Evolutionary conservation across 176 grass and related monocot genomes (phyloP).

Genomic region (Bromus sterilis): DNA sequence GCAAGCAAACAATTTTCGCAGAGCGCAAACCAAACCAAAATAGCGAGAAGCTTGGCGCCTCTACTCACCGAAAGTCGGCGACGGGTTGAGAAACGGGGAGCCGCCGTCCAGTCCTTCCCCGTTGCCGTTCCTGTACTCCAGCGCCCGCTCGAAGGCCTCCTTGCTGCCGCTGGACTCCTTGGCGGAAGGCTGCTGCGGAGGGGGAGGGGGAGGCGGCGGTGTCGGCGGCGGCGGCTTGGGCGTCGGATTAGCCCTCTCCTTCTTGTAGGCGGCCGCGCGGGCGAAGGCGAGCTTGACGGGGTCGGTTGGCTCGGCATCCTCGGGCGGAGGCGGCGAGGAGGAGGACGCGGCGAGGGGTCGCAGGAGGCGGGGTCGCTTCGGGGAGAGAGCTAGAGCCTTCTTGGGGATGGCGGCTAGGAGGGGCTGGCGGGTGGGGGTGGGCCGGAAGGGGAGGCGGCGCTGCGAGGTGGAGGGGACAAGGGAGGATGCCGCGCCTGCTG

Average conservation of each 20-base stretch:
- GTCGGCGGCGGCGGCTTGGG: constrained; percentile 8
- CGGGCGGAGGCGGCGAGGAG: constrained; percentile 16
- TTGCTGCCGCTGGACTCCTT: constrained; percentile 4
- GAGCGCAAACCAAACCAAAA: not conserved
- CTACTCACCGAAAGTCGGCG: constrained; percentile 28
- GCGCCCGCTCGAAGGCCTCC: constrained; percentile 22
- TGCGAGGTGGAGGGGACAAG: constrained; percentile 11
- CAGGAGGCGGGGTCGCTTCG: not conserved
- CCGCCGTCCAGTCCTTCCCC: constrained; percentile 4
- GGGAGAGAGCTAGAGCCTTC: not conserved
- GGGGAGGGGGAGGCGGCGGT: not conserved
- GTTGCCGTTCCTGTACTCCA: constrained; percentile 37
- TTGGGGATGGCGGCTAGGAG: not conserved
- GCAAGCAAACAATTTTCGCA: not conserved
- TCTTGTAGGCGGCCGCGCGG: constrained; percentile 40
- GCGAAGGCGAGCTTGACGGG: constrained; percentile 42
- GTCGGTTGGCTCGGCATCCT: constrained; percentile 18
- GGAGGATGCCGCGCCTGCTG: constrained; percentile 25
- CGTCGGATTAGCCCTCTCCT: constrained; percentile 23
- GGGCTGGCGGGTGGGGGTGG: constrained; percentile 4
- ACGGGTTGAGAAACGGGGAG: constrained; percentile 6
- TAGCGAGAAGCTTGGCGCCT: not conserved
- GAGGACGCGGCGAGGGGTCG: constrained; percentile 1
- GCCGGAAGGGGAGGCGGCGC: constrained; percentile 22
- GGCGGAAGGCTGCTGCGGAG: not conserved